Base-by-base conservation (phyloP, 2,329 filamentous ascomycete species). In the Claviceps sp. region DNA sequence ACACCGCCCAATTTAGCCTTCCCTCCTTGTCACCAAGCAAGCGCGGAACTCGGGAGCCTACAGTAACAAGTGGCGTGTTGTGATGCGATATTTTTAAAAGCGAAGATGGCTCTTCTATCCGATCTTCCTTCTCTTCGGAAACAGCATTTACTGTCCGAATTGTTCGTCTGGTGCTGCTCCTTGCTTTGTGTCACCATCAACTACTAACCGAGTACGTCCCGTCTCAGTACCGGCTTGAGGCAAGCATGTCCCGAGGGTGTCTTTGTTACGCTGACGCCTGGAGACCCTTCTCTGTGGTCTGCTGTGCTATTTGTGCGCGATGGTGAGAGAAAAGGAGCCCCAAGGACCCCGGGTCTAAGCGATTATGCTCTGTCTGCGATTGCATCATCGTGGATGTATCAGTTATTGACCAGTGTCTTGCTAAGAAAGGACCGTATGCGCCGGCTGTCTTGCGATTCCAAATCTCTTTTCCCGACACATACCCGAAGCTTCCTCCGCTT, bases 271-370 rank as follows among this genome's bases (percentile, higher is more conserved):
- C 77, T 95, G 54, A 87, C 85, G 30, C 87, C 88, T 0, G 86
- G 85, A 24, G 85, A 95, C 63, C 81, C 87, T 18, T 81, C 82
- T 16, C 71, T 89, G 48, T 97, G 91, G 91, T 85, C 84, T 36
- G 90, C 89, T n/a, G 86, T 95, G 20, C 74, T 97, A 30, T 97
- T 97, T 65, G 82, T 95, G 56, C 85, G 89, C 52, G 84, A 87
- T 74, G 91, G 91, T 93, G 22, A 49, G 52, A 20, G 24, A 6
- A 13, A 22, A 30, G 5, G 2, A 41, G 24, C 13, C 24, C 42
- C 42, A 24, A 3, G n/a, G 20, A 24, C 5, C 11, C n/a, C 20
- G 42, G 11, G 18, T 1, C 20, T 22, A 8, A 14, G 13, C 13
- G 42, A 24, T 13, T 7, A 14, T 22, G 42, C 8, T 43, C 14